Evolutionary conservation across 139 green algal species (phyloP).

Genomic region (Coccomyxa sp.): DNA sequence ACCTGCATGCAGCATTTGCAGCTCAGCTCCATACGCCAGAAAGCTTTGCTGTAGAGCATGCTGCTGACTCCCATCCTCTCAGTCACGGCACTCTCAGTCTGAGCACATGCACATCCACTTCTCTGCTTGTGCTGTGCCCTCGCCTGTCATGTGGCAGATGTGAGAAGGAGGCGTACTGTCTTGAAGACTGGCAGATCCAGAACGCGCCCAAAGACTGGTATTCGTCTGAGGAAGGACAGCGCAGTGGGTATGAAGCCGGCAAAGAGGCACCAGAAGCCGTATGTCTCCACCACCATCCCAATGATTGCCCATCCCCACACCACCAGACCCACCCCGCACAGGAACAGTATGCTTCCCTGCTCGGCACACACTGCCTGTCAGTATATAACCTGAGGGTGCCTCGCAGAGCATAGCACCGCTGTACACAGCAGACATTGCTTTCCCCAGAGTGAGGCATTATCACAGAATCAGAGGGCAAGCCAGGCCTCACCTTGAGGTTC

Average conservation of each 20-base stretch:
- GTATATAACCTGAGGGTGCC: background rate
- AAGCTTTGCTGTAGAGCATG: constrained; percentile 3
- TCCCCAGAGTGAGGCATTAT: background rate
- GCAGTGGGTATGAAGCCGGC: constrained; percentile 91
- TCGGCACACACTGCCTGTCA: background rate
- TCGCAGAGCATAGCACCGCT: too few species aligned
- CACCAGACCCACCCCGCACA: constrained; percentile 76
- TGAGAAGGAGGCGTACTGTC: constrained; percentile 29
- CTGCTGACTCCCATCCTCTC: constrained; percentile 1
- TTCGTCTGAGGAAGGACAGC: constrained; percentile 76
- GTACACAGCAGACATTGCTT: too few species aligned
- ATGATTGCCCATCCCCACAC: constrained; percentile 84
- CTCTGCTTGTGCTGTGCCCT: too few species aligned
- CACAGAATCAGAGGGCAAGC: background rate
- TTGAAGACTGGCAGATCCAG: constrained; percentile 82
- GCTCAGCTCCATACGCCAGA: background rate
- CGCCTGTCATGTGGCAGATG: background rate
- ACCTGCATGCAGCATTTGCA: constrained; percentile 29
- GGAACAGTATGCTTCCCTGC: constrained; percentile 69
- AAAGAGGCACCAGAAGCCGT: constrained; percentile 94
- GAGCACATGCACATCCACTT: background rate
- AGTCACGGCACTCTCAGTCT: background rate
- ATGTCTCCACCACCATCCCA: constrained; percentile 81
- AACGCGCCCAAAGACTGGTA: constrained; percentile 69
- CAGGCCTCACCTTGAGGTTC: constrained; percentile 69